Conservation (phyloP, 805 yeast species). For the Saccharomycopsis amapae region DNA sequence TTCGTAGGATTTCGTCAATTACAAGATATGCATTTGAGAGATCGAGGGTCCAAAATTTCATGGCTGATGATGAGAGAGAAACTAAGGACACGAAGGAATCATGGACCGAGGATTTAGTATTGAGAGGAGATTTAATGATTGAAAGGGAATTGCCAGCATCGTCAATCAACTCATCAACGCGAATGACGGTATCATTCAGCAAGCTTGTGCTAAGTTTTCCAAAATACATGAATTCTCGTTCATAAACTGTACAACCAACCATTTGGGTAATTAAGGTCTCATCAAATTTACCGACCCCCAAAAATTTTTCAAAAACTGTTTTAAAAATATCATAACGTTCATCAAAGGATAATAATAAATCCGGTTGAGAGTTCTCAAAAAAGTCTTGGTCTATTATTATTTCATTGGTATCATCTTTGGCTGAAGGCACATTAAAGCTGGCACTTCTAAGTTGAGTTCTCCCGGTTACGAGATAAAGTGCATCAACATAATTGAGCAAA, state of each 20-base stretch:
- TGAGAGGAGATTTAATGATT: too few species aligned
- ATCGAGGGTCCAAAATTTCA: conserved; percentile 14
- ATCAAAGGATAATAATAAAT: conserved; percentile 12
- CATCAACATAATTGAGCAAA: conserved; percentile 8
- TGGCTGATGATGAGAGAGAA: background rate
- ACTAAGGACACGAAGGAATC: too few species aligned
- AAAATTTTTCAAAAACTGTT: conserved; percentile 9
- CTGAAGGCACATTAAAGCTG: background rate
- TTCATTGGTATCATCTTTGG: background rate
- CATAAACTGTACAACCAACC: conserved; percentile 20
- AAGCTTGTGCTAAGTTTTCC: background rate
- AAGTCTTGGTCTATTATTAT: background rate
- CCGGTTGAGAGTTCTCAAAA: conserved; percentile 4
- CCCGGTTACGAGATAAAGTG: conserved; percentile 11
- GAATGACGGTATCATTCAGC: background rate
- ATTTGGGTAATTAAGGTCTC: conserved; percentile 1
- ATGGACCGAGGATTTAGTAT: too few species aligned
- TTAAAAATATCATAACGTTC: conserved; percentile 15
- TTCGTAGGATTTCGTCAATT: background rate
- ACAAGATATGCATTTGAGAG: conserved; percentile 6
- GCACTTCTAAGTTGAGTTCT: background rate
- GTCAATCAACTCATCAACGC: background rate
- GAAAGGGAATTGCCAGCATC: too few species aligned
- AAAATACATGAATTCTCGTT: conserved; percentile 19
- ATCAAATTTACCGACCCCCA: conserved; percentile 6